Percentiles rank a stretch among this genome's conserved stretches.
These are phyloP conservation scores for Trypanosoma theileri DNA, from an alignment of 208 protist species.

Conservation along the genomic window DNA sequence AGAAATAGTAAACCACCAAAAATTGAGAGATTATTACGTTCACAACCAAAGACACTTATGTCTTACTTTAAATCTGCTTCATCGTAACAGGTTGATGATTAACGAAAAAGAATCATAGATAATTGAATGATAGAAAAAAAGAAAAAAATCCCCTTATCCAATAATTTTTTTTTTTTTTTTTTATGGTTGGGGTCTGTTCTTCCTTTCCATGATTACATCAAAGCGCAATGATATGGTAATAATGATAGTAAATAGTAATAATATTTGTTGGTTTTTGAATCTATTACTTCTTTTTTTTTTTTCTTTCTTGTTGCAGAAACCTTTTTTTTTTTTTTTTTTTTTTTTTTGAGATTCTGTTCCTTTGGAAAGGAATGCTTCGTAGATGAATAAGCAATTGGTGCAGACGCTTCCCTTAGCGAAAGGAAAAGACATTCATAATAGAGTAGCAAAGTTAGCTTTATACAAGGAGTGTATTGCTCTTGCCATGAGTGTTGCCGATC, in stretches of 20 bases:
- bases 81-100: conserved; percentile 2
- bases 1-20: conserved; percentile 7
- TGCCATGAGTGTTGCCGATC: conserved; percentile 60
- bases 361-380: not conserved
- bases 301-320: not conserved
- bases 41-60: conserved; percentile 24
- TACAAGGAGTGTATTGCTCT: conserved; percentile 90
- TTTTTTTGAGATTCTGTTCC: conserved; percentile 10
- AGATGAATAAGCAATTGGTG: conserved; percentile 77
- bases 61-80: conserved; percentile 27
- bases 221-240: no score
- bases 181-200: no score
- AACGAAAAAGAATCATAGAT: conserved; percentile 11
- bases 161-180: not conserved
- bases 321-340: not conserved
- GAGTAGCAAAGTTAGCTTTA: conserved; percentile 71
- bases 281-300: conserved; percentile 14
- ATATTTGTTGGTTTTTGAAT: no score
- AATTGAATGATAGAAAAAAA: conserved; percentile 37
- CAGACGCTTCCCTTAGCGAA: conserved; percentile 82
- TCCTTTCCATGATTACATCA: no score
- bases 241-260: no score
- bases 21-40: conserved; percentile 9
- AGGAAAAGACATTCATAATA: conserved; percentile 79
- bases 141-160: conserved; percentile 54